These are phyloP conservation scores for Gamsiella multidivaricata DNA, from an alignment of 192 early-diverging fungal species.

Conservation along the genomic window DNA sequence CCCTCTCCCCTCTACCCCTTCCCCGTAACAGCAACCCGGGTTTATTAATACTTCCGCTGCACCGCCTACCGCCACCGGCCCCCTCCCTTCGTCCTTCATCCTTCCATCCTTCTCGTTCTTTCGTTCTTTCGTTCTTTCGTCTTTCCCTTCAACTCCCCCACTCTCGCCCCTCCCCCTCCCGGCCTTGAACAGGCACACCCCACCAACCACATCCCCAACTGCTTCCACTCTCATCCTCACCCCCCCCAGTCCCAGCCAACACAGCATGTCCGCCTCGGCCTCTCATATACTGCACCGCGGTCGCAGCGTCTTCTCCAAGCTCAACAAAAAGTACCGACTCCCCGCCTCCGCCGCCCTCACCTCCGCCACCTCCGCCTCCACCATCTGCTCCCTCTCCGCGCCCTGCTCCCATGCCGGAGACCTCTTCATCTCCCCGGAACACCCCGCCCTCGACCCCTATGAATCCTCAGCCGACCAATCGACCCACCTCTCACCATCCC, in stretches of 20 bases:
- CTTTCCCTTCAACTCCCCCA: background rate
- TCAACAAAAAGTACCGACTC: constrained; percentile 50
- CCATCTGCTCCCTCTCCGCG: constrained; percentile 36
- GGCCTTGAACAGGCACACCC: background rate
- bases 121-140: background rate
- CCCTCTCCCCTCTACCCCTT: background rate
- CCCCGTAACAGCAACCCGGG: too few species aligned
- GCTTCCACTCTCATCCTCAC: background rate
- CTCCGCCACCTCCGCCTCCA: constrained; percentile 17
- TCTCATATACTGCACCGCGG: constrained; percentile 51
- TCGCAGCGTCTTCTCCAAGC: constrained; percentile 54
- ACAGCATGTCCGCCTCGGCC: constrained; percentile 36
- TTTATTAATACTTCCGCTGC: too few species aligned
- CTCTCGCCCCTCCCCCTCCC: background rate
- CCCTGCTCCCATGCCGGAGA: constrained; percentile 16
- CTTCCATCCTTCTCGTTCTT: background rate
- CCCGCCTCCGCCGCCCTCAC: constrained; percentile 27
- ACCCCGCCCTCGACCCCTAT: background rate
- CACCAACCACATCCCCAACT: background rate
- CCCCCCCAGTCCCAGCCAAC: too few species aligned
- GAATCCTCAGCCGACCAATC: background rate
- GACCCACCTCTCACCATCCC: background rate
- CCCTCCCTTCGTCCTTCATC: background rate
- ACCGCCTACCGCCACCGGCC: background rate
- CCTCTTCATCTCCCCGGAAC: constrained; percentile 18